Evolutionary conservation across 345 rosid species (phyloP), one percentile per base, ranked within the genome.

Genomic region (Sonneratia alba): DNA sequence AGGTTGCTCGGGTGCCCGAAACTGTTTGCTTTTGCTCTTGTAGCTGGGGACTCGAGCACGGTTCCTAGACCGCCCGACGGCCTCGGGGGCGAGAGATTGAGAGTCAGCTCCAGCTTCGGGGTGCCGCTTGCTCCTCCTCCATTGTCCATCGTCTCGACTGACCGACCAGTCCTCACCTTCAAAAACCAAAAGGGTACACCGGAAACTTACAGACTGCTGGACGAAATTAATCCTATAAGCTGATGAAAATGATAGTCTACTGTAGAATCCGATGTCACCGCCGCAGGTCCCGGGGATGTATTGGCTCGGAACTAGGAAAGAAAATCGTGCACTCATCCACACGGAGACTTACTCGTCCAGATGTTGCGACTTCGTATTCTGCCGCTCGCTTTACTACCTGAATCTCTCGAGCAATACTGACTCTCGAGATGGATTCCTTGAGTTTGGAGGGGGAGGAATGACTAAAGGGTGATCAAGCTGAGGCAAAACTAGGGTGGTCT

Each of bases 21-120:
- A 15, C n/a, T 3, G 74, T 77, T 1, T 21, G 61, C 22, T 73
- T 77, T 1, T 21, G 61, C 22, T 21, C 19, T 55, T 21, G 22
- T 55, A 3, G 22, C 43, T 6, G 74, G 24, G 18, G 55, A 67
- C 24, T 59, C 68, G 72, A 15, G 42, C 62, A 48, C 72, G 61
- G 32, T 2, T 16, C n/a, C 72, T 21, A 13, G 47, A 67, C 21
- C 42, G 62, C 71, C 59, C 5, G 55, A 57, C 61, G 45, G 45
- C 45, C 79, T 77, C 0, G 83, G 79, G 0, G 87, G 83, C 2
- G 90, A 80, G 36, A 88, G 57, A 66, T 84, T 85, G 75, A 85
- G 83, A 83, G 72, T 72, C 80, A 85, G 62, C 19, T 85, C 93
- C 73, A 85, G 73, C 77, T 66, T 68, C 1, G 81, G 77, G 70